Evolutionary conservation across 345 rosid species (phyloP), one percentile per base, ranked within the genome.

Genomic region (Brassica carinata): DNA sequence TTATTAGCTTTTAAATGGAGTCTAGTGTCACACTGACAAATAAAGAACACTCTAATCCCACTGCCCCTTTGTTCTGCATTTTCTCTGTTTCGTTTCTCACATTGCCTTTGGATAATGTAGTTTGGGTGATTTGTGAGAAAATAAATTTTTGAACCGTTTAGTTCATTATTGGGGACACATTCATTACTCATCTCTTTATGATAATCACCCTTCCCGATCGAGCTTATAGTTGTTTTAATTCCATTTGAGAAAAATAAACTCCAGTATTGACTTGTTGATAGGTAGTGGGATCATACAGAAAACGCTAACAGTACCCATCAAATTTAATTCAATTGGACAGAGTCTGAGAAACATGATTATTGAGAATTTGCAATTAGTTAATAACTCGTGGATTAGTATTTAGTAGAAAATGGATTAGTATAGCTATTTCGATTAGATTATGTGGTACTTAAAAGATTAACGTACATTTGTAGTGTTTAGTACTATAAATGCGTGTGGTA

Each of bases 131-230:
- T 13, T 48, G 15, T 14, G 15, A 13, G 57, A 4, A 48, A 48
- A 14, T 48, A 7, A 5, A 11, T 14, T 1, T 14, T 48, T 48
- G 57, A 17, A 55, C n/a, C 38, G 38, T 51, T 75, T 33, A 75
- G 64, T 58, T 59, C 74, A 13, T 14, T 48, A 14, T 15, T 48
- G 57, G 69, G 79, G 53, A 45, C 19, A 63, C 59, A 69, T 61
- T 61, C 69, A 61, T 40, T 17, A 69, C 61, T 57, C 43, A 34
- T 40, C 40, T 67, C 18, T 53, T 51, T 65, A 30, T 19, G 19
- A 40, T 10, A 18, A 58, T 45, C 62, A 64, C 70, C 17, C 29
- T 43, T 48, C 30, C 40, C 27, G 38, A 19, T 64, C 55, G 15
- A 48, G 17, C 55, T 13, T 48, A 48, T 48, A 48, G 17, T 5